Evolutionary conservation across 495 filamentous ascomycete genomes (phyloP), one percentile per base, ranked within the genome.

Genomic region (Talaromyces proteolyticus): DNA sequence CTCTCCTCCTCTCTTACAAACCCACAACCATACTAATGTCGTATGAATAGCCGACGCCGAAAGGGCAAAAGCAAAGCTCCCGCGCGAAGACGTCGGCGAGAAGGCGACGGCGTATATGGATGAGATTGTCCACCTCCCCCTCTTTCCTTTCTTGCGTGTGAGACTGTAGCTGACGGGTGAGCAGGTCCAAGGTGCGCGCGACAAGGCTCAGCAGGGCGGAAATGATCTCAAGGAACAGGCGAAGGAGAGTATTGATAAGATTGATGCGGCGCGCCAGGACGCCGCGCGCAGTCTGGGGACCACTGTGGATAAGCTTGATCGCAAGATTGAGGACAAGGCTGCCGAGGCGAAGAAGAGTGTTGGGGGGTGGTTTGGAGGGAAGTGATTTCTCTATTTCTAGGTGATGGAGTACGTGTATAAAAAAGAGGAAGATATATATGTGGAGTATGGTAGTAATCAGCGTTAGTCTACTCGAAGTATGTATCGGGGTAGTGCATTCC

Each of bases 341-440:
- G 64, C 80, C 6, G 86, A 92, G 64, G 85, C 88, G 8, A 94
- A 94, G 80, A 78, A 82, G 46, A 79, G 79, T 17, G 66, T 93
- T 51, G 84, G 82, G 22, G 80, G 84, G 47, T 95, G 89, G 90
- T 91, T 95, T 54, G 83, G 87, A 26, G 59, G 72, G 63, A 78
- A 83, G 63, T 87, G 80, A 60, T 21, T 38, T 42, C 17, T n/a
- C 19, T 34, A 18, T 46, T 29, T 29, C 5, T n/a, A n/a, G n/a
- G n/a, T n/a, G n/a, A n/a, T n/a, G 29, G 12, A 23, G 34, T 14
- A 17, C n/a, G 17, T 12, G 16, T 22, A 36, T 29, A 24, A 25
- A 24, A 23, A 24, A 10, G 29, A 10, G 29, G 14, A 34, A 6
- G 25, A 2, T 34, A 14, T 8, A 34, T 8, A 10, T 34, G 1